Base-by-base conservation (phyloP, 345 rosid species). In the Psidium friedrichsthalianum region DNA sequence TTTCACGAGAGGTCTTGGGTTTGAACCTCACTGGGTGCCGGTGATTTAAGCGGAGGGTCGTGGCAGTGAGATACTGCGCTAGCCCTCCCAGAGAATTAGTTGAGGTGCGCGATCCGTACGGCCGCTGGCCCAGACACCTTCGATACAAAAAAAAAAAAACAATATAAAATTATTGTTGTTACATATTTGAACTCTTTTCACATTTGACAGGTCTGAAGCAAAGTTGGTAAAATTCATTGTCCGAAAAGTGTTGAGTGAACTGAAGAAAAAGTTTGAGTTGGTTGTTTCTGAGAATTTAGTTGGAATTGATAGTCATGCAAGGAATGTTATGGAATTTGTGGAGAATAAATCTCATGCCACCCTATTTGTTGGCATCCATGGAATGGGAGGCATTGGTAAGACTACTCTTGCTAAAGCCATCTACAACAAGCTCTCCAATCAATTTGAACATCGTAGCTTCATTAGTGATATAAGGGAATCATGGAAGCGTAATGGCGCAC, bases 401-500 rank as follows among this genome's bases (percentile, higher is more conserved):
- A 64, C 76, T 64, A 16, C 76, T 0, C 76, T 64, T 64, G 76
- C 76, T 0, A 64, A 64, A 64, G 7, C 3, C 0, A 64, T 64
- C 76, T 64, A 64, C 76, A 64, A 64, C 76, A 32, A 32, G 44
- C 44, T 64, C 22, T 64, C 11, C 76, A 64, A 64, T 64, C 42
- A 0, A 64, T 64, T 64, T 64, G 44, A 64, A 22, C 0, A 16
- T 16, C 0, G 0, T 64, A 16, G 76, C 76, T 64, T 64, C 0
- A 29, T 64, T 64, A 12, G 1, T 8, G 0, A 64, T 16, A 16
- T 32, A 64, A 64, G 47, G 36, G 36, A 59, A 59, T 59, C 74
- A 27, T 59, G 36, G 74, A 59, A 59, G 74, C 74, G 0, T 59
- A 0, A 59, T 27, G 74, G 0, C 0, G 0, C 6, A n/a, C 18